Evolutionary conservation across 2,329 filamentous ascomycete species (phyloP), one percentile per base, ranked within the genome.

Genomic region (Ceratocystis colombiana): DNA sequence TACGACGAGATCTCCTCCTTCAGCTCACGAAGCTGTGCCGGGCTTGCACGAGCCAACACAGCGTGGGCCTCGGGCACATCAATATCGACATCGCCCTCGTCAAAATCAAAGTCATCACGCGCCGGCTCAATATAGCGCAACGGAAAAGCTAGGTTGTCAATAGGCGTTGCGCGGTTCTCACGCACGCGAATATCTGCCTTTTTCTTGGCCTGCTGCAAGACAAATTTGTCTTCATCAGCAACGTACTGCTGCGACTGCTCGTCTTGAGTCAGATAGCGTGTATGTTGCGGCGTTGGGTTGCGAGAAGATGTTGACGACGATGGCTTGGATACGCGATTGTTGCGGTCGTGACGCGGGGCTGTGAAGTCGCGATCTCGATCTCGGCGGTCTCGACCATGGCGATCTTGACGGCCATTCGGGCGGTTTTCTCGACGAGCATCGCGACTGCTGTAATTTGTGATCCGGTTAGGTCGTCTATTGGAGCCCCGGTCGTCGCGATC

Each of bases 191-290:
- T 95, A 70, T 92, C 89, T 53, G 94, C 93, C 79, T 96, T 97
- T 79, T 95, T 97, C 81, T 97, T 99, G 61, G 93, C 88, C 77
- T 99, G 94, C 76, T 91, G 92, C 72, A 99, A 79, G 66, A 97
- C 94, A 73, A 99, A 99, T 70, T 88, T 87, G 78, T 99, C 94
- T 75, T 99, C 94, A 71, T 96, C 89, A 64, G 93, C 89, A 22
- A 97, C 89, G 81, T 94, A 99, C 73, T 88, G 83, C 30, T 86
- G 81, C 70, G 86, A 88, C 73, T 90, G 87, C 73, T 92, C 87
- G 71, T 91, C 88, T 73, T 90, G 84, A 67, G 87, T 88, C 68
- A 89, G 76, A 71, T 81, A 83, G 30, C 48, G 30, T 12, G 30
- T n/a, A 12, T 53, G 33, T 7, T 53, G 20, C 5, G 66, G 48